A percentile compares a stretch with the other conserved stretches of the same genome.
phyloP scores from a whole-genome alignment of 331 rosid species.

The Quercus tomentella region DNA sequence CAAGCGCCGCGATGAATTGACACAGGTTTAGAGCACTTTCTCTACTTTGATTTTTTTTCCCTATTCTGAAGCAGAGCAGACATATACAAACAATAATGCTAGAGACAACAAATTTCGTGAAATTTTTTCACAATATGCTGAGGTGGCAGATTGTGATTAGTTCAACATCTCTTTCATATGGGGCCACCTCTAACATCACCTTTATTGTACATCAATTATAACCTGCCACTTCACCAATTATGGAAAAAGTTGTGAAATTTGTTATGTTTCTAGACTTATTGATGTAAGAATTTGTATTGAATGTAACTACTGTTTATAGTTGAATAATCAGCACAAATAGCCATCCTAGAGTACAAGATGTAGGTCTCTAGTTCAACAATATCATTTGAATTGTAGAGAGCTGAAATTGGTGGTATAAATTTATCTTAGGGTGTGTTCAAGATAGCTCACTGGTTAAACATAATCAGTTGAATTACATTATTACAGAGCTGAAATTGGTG shows the following conservation, averaged over 20 bases:
- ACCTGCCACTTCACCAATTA: too few relatives aligned
- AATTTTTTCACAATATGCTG: too few relatives aligned
- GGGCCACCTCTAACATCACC: too few relatives aligned
- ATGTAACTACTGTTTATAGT: background rate
- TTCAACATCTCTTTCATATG: too few relatives aligned
- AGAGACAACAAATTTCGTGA: too few relatives aligned
- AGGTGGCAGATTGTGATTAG: too few relatives aligned
- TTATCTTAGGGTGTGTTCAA: background rate
- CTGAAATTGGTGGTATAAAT: background rate
- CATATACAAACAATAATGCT: background rate
- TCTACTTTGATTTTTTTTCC: background rate
- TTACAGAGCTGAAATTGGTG: background rate
- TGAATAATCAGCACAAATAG: constrained; percentile 7
- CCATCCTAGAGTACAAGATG: background rate
- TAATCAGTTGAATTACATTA: too few relatives aligned
- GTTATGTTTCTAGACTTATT: too few relatives aligned
- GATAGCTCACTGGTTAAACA: background rate
- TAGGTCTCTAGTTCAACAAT: background rate
- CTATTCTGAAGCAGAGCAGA: background rate
- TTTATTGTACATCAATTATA: too few relatives aligned
- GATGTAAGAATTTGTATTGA: background rate
- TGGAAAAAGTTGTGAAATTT: too few relatives aligned
- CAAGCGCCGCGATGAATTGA: constrained; percentile 69
- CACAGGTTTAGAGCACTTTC: constrained; percentile 41
- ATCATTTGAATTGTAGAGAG: constrained; percentile 6